Percentiles rank a stretch among this genome's conserved stretches.
Evolutionary conservation across 768 basidiomycete genomes (phyloP).

Genomic region (Macrocybe gigantea): DNA sequence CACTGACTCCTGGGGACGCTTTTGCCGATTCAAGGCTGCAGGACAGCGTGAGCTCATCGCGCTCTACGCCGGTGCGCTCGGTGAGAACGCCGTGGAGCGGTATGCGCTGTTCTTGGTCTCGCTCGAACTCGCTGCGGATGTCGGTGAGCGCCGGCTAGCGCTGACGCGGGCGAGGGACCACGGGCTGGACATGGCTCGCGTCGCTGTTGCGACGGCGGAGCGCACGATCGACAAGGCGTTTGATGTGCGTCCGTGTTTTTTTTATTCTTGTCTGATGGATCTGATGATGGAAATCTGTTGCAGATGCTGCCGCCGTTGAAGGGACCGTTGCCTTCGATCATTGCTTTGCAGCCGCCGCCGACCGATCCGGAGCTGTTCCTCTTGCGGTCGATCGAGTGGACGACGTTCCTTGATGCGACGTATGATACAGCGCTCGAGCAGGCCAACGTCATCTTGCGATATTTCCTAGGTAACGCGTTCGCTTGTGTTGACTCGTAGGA

Average conservation of each 20-base stretch:
- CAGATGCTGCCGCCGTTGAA: constrained; percentile 49
- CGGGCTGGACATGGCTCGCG: constrained; percentile 74
- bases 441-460: constrained; percentile 82
- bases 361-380: constrained; percentile 58
- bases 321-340: constrained; percentile 57
- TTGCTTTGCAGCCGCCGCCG: constrained; percentile 48
- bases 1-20: not conserved
- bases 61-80: constrained; percentile 87
- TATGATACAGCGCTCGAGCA: constrained; percentile 77
- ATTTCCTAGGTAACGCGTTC: constrained; percentile 69
- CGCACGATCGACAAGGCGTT: constrained; percentile 69
- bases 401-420: constrained; percentile 70
- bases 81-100: constrained; percentile 86
- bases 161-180: constrained; percentile 77
- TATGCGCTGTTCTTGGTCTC: constrained; percentile 89
- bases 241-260: constrained; percentile 30
- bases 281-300: constrained; percentile 5
- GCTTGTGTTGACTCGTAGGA: not conserved
- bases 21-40: constrained; percentile 39
- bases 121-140: constrained; percentile 57
- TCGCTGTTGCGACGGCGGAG: constrained; percentile 79
- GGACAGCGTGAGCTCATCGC: constrained; percentile 85
- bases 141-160: constrained; percentile 60
- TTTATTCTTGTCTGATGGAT: constrained; percentile 1
- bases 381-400: constrained; percentile 91